These are phyloP conservation scores for Umbelopsis sp. DNA, from an alignment of 371 early-diverging fungal species.

Conservation along the genomic window DNA sequence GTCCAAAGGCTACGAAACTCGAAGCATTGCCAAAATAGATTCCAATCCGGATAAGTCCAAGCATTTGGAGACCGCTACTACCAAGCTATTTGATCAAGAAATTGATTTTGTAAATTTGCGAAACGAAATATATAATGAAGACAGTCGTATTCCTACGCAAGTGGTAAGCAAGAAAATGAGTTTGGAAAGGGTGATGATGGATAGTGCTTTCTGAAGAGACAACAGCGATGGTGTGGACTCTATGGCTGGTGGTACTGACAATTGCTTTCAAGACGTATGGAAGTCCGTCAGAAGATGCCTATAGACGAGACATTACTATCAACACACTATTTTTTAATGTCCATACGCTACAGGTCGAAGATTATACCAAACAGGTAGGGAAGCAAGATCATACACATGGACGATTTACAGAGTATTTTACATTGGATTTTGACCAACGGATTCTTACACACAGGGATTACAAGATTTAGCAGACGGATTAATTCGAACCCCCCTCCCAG, in stretches of 20 bases:
- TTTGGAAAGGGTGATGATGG: no score
- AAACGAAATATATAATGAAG: constrained; percentile 88
- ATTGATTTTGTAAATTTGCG: constrained; percentile 98
- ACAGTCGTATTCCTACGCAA: constrained; percentile 82
- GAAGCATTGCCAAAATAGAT: constrained; percentile 81
- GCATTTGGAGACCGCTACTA: constrained; percentile 98
- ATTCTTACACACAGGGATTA: constrained; percentile 59
- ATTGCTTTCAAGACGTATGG: constrained; percentile 75
- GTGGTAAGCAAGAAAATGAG: constrained; percentile 44
- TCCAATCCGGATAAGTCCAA: constrained; percentile 98
- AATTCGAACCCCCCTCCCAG: constrained; percentile 93
- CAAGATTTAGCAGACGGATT: constrained; percentile 71
- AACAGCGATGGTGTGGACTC: background rate
- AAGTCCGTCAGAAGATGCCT: constrained; percentile 96
- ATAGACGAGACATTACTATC: constrained; percentile 97
- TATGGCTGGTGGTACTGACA: background rate
- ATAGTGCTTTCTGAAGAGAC: constrained; percentile 2
- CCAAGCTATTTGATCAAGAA: constrained; percentile 75
- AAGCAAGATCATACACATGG: background rate
- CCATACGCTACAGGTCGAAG: constrained; percentile 87
- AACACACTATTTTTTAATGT: constrained; percentile 99
- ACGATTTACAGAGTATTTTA: background rate
- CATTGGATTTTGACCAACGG: background rate
- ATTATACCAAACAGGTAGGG: constrained; percentile 77
- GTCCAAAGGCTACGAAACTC: constrained; percentile 49